These are phyloP conservation scores for Lindgomyces ingoldianus DNA, from an alignment of 495 filamentous ascomycete genomes.

Conservation along the genomic window DNA sequence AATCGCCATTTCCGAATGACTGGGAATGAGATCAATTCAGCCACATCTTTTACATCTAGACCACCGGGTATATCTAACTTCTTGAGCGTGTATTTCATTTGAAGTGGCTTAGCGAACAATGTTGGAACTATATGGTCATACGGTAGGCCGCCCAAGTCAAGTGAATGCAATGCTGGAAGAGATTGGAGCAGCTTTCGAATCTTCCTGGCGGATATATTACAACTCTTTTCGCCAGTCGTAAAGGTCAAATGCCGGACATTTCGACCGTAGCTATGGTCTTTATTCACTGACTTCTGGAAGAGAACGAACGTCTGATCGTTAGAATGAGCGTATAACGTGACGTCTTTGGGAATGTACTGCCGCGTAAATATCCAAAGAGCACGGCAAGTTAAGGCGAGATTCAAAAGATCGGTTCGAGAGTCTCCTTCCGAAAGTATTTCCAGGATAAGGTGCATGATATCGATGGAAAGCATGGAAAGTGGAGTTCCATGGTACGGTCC, in stretches of 20 bases:
- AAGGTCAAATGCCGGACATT: background rate
- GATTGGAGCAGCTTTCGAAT: background rate
- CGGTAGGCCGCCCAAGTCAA: background rate
- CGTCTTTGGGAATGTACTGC: background rate
- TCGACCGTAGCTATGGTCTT: conserved; percentile 1
- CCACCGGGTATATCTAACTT: conserved; percentile 5
- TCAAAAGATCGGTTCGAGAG: background rate
- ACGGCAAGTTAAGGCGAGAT: conserved; percentile 5
- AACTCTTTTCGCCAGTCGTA: background rate
- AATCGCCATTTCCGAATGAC: conserved; percentile 3
- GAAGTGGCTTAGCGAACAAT: background rate
- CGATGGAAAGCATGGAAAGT: background rate
- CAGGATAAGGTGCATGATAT: background rate
- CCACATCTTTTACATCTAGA: background rate
- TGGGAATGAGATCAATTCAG: background rate
- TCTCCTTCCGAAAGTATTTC: background rate
- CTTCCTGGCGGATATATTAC: background rate
- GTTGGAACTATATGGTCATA: background rate
- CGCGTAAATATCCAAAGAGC: background rate
- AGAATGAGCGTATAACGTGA: background rate
- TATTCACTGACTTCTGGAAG: background rate
- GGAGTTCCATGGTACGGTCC: background rate
- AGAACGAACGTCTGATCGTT: background rate
- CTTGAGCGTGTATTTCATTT: background rate
- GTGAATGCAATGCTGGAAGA: background rate